Percentiles rank a stretch among this genome's conserved stretches.
Conservation (phyloP, 192 early-diverging fungal genomes). For the Coemansia sp. region DNA sequence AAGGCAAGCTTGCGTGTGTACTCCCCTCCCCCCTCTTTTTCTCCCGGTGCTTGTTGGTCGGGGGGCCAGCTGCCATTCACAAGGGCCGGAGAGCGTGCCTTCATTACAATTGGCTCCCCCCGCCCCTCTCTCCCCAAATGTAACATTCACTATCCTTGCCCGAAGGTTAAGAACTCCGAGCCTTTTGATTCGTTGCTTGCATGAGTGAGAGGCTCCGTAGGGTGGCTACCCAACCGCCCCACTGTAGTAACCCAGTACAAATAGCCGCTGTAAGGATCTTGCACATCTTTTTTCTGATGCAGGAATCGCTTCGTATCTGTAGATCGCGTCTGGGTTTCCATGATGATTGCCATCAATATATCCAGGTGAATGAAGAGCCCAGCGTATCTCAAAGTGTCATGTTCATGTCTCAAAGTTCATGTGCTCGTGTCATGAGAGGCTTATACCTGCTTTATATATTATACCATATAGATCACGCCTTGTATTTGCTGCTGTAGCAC, state of each 20-base stretch:
- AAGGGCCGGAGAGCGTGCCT: background rate
- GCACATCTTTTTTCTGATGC: background rate
- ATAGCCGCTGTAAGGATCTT: background rate
- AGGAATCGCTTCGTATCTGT: background rate
- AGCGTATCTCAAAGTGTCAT: background rate
- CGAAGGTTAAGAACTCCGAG: background rate
- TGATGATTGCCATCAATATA: background rate
- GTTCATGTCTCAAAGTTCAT: background rate
- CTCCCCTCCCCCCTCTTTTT: background rate
- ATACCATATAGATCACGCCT: constrained; percentile 1
- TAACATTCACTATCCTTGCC: background rate
- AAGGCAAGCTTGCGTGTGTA: background rate
- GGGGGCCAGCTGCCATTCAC: constrained; percentile 2
- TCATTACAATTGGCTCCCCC: constrained; percentile 1
- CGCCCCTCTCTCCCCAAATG: background rate
- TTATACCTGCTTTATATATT: background rate
- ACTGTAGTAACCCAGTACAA: background rate
- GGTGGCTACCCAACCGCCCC: background rate
- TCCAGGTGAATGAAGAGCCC: background rate
- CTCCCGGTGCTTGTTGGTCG: background rate
- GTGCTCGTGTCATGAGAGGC: background rate
- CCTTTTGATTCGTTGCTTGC: background rate
- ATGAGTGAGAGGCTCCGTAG: background rate
- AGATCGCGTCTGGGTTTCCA: background rate
- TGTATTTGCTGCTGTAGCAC: background rate